Conservation (phyloP, 176 grass and related monocot species). For the Tillandsia leiboldiana region DNA sequence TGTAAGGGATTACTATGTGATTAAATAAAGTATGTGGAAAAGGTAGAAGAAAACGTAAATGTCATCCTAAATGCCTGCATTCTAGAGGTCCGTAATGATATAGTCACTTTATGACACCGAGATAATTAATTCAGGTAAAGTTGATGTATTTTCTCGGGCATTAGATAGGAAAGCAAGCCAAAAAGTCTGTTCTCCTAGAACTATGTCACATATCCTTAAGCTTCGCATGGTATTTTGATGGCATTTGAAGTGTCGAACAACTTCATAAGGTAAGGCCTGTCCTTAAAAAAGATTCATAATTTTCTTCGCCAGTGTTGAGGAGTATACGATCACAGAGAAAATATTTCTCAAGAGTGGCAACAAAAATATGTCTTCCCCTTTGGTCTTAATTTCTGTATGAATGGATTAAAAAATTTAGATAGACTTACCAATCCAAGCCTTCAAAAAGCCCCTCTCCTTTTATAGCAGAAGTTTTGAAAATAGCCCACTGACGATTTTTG, state of each 20-base stretch:
- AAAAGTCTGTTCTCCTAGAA: too few species aligned
- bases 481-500: conserved; percentile 97
- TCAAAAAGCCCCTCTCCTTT: conserved; percentile 99
- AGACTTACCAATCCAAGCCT: conserved; percentile 91
- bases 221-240: too few species aligned
- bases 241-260: too few species aligned
- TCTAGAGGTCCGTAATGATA: too few species aligned
- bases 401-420: background rate
- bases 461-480: conserved; percentile 98
- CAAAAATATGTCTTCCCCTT: background rate
- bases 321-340: background rate
- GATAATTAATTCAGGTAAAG: too few species aligned
- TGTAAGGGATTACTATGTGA: background rate
- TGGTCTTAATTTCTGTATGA: background rate
- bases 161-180: too few species aligned
- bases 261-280: too few species aligned
- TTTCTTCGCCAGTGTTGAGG: too few species aligned
- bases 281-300: too few species aligned
- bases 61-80: background rate
- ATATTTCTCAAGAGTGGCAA: background rate
- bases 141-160: too few species aligned
- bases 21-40: background rate
- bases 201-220: too few species aligned
- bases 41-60: background rate
- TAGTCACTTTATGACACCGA: too few species aligned